phyloP scores from a whole-genome alignment of 805 yeast genomes.

The Yamadazyma sp. region DNA sequence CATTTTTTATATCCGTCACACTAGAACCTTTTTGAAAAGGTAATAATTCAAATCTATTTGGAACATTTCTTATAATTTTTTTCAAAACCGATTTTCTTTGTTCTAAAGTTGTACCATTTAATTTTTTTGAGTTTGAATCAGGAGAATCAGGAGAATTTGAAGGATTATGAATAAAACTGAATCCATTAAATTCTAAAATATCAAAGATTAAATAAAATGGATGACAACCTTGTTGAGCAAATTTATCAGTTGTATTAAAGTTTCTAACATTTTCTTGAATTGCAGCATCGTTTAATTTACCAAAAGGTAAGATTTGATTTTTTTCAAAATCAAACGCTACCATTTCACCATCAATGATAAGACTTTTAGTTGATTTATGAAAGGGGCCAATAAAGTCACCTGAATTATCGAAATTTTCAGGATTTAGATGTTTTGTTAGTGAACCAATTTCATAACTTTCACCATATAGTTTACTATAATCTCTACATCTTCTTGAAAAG shows the following conservation, averaged over 20 bases:
- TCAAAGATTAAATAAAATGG: constrained; percentile 73
- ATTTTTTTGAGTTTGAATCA: not conserved
- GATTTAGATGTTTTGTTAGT: constrained; percentile 48
- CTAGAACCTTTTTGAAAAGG: constrained; percentile 36
- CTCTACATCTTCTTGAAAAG: constrained; percentile 67
- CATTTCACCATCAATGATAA: constrained; percentile 88
- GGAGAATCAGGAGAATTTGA: not conserved
- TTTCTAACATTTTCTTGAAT: constrained; percentile 46
- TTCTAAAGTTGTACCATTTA: constrained; percentile 24
- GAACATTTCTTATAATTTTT: constrained; percentile 43
- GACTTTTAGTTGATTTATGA: constrained; percentile 31
- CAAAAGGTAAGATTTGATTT: constrained; percentile 68
- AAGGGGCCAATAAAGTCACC: constrained; percentile 26
- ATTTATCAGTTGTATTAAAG: constrained; percentile 33
- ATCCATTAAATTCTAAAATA: constrained; percentile 65
- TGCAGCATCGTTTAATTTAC: constrained; percentile 72
- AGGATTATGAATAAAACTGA: constrained; percentile 44
- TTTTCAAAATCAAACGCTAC: constrained; percentile 72
- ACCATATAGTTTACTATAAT: constrained; percentile 72
- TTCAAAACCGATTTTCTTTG: constrained; percentile 54
- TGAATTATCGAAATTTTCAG: not conserved
- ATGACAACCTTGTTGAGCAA: constrained; percentile 30
- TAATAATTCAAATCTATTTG: constrained; percentile 50
- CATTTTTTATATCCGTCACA: constrained; percentile 51
- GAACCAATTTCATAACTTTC: constrained; percentile 46